These are phyloP conservation scores for Bertia moriformis DNA, from an alignment of 2,329 filamentous ascomycete species.

Conservation along the genomic window DNA sequence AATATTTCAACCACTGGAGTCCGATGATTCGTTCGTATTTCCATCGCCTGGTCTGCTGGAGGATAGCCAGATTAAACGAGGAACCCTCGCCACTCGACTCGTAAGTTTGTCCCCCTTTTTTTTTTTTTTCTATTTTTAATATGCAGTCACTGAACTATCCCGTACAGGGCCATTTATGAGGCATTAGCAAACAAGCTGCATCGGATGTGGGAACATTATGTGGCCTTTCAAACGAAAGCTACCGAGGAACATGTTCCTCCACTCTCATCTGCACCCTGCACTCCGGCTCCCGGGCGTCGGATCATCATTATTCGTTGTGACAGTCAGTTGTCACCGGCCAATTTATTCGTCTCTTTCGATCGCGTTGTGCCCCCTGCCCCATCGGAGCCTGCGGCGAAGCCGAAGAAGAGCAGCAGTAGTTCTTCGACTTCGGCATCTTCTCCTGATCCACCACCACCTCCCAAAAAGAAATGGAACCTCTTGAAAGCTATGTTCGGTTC, in stretches of 20 bases:
- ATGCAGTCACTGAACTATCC: slow-evolving; percentile 5
- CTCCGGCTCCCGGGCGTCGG: slow-evolving; percentile 52
- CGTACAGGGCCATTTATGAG: slow-evolving; percentile 37
- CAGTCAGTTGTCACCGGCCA: slow-evolving; percentile 15
- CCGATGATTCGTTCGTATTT: slow-evolving; percentile 67
- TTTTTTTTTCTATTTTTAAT: slow-evolving; percentile 5
- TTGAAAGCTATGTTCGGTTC: slow-evolving; percentile 3
- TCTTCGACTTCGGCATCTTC: slow-evolving; percentile 18
- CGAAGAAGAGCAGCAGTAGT: too few species aligned
- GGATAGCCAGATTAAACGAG: slow-evolving; percentile 48
- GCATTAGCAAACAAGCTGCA: slow-evolving; percentile 40
- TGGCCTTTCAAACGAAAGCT: slow-evolving; percentile 41
- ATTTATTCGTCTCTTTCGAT: slow-evolving; percentile 46
- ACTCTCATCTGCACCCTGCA: slow-evolving; percentile 50
- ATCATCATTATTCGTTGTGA: slow-evolving; percentile 60
- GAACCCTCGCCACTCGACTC: slow-evolving; percentile 34
- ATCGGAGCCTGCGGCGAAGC: slow-evolving; percentile 7
- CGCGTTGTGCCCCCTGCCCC: slow-evolving; percentile 29
- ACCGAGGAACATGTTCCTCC: slow-evolving; percentile 28
- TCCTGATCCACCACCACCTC: slow-evolving; percentile 13
- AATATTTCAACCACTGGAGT: slow-evolving; percentile 62
- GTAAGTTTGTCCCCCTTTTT: slow-evolving; percentile 23
- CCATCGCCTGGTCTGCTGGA: slow-evolving; percentile 60
- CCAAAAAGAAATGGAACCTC: slow-evolving; percentile 8
- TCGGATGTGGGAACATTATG: slow-evolving; percentile 47